A percentile compares a stretch with the other conserved stretches of the same genome.
Conservation (phyloP, 1,284 basidiomycete genomes). For the Sutorius eximius region DNA sequence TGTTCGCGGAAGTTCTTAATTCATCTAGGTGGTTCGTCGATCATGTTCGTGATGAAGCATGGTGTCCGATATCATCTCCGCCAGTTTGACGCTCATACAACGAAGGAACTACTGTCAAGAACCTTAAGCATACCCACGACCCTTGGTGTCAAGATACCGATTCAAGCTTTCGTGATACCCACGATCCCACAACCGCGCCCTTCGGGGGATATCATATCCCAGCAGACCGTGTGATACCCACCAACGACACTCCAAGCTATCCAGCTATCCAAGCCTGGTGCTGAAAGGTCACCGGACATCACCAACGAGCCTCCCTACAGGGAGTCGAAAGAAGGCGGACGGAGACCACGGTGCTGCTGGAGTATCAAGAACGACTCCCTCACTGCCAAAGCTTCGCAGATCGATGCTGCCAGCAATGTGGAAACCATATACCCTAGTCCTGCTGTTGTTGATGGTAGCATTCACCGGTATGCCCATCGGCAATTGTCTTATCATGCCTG, state of each 20-base stretch:
- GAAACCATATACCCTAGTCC: not conserved
- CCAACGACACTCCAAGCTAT: not conserved
- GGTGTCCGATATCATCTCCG: not conserved
- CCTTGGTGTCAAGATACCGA: conserved; percentile 8
- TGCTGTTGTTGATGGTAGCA: not conserved
- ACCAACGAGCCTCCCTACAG: no score
- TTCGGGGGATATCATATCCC: not conserved
- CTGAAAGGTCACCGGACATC: no score
- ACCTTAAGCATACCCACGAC: not conserved
- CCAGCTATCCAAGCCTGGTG: no score
- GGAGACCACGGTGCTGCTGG: no score
- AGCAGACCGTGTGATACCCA: not conserved
- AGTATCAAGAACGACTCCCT: no score
- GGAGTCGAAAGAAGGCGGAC: no score
- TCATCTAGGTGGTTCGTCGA: not conserved
- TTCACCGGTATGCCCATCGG: not conserved
- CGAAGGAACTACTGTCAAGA: not conserved
- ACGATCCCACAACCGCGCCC: not conserved
- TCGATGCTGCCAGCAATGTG: no score
- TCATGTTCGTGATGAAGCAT: not conserved
- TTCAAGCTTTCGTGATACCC: conserved; percentile 6
- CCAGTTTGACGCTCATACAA: not conserved
- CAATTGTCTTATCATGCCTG: not conserved
- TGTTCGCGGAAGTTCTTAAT: not conserved
- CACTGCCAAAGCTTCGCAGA: no score